These are phyloP conservation scores for Nemania sp. DNA, from an alignment of 2,329 filamentous ascomycete species.

Conservation along the genomic window DNA sequence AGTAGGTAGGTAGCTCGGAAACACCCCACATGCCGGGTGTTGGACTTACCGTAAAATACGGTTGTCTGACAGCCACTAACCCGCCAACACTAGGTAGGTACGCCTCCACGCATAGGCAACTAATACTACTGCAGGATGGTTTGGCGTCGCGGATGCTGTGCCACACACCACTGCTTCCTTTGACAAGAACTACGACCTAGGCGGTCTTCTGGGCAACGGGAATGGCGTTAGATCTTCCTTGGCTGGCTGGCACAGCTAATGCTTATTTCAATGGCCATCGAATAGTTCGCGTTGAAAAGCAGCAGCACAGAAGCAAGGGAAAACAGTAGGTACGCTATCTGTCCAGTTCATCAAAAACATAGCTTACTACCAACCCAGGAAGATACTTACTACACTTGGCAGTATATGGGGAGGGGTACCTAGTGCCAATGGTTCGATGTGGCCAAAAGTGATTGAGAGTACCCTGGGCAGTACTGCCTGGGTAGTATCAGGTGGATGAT, in stretches of 20 bases:
- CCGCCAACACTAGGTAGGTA: too few relatives aligned
- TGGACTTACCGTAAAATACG: constrained; percentile 31
- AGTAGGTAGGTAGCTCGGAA: not conserved
- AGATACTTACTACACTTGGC: constrained; percentile 12
- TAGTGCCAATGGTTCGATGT: not conserved
- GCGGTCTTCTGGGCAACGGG: constrained; percentile 12
- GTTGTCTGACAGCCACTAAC: not conserved
- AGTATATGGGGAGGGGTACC: not conserved
- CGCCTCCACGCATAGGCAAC: too few relatives aligned
- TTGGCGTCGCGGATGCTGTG: constrained; percentile 10
- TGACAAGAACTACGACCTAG: not conserved
- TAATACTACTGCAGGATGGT: not conserved
- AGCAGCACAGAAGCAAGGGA: not conserved
- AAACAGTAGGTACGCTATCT: constrained; percentile 2
- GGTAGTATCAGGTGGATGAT: not conserved
- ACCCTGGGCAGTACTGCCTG: too few relatives aligned
- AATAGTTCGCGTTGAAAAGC: not conserved
- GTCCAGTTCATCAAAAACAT: not conserved
- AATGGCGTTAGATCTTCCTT: constrained; percentile 20
- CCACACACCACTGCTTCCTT: not conserved
- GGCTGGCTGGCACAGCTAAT: constrained; percentile 5
- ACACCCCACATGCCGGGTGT: not conserved
- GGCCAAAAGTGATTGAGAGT: not conserved
- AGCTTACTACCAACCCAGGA: constrained; percentile 22
- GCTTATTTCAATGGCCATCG: not conserved